These are phyloP conservation scores for Calonectria leucothoes DNA, from an alignment of 2,329 filamentous ascomycete genomes.

Conservation along the genomic window DNA sequence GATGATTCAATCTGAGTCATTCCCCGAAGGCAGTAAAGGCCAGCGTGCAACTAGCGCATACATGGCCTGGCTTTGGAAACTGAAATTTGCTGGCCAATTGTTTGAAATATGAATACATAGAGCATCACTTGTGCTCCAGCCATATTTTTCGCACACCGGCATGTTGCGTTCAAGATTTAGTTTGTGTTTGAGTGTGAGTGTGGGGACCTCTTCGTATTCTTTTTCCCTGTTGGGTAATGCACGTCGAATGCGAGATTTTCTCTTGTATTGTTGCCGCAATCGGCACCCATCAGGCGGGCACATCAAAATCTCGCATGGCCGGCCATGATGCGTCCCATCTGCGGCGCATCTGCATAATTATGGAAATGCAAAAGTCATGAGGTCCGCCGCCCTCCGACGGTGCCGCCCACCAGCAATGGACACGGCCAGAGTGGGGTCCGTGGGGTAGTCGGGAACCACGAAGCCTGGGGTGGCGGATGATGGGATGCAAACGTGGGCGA, in stretches of 20 bases:
- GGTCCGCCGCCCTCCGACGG: slow-evolving; percentile 21
- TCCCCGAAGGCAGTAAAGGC: slow-evolving; percentile 8
- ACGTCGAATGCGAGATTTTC: slow-evolving; percentile 7
- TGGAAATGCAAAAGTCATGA: slow-evolving; percentile 2
- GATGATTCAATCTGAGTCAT: slow-evolving; percentile 23
- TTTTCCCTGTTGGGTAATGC: not conserved
- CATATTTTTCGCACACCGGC: not conserved
- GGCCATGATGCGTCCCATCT: not conserved
- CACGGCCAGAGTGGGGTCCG: slow-evolving; percentile 3
- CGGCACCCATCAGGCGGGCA: not conserved
- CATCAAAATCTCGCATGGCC: slow-evolving; percentile 7
- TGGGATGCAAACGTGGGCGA: slow-evolving; percentile 4
- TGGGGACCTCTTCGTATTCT: not conserved
- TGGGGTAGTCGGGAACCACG: slow-evolving; percentile 17
- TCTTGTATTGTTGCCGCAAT: slow-evolving; percentile 7
- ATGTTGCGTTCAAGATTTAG: not conserved
- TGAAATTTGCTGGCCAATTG: not conserved
- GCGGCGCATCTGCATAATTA: slow-evolving; percentile 11
- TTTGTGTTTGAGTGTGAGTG: not conserved
- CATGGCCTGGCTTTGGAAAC: not conserved
- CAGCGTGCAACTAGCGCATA: not conserved
- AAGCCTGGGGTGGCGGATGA: slow-evolving; percentile 1
- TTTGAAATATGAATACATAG: not conserved
- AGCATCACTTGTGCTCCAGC: not conserved
- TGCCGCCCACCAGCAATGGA: slow-evolving; percentile 17